These are phyloP conservation scores for Ceratocystiopsis brevicomis DNA, from an alignment of 2,329 filamentous ascomycete genomes.

Conservation along the genomic window DNA sequence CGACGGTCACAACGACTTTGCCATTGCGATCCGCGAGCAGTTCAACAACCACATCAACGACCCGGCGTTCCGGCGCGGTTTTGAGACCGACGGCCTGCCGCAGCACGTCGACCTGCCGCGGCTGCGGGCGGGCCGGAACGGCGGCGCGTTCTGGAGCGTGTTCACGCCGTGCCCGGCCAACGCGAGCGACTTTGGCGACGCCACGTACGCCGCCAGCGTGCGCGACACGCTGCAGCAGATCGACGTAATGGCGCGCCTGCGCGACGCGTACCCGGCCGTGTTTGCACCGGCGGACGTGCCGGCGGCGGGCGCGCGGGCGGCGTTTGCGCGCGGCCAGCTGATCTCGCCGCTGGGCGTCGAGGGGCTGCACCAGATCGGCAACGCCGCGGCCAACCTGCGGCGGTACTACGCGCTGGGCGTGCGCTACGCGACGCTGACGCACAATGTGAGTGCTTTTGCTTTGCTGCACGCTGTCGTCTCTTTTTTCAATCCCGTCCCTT, in stretches of 20 bases:
- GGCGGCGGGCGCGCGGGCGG: conserved; percentile 39
- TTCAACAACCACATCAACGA: conserved; percentile 66
- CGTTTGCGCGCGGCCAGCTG: conserved; percentile 40
- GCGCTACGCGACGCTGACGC: conserved; percentile 73
- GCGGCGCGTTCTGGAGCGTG: conserved; percentile 88
- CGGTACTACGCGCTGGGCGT: conserved; percentile 62
- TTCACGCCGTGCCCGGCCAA: conserved; percentile 60
- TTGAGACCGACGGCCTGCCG: conserved; percentile 48
- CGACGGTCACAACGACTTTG: conserved; percentile 74
- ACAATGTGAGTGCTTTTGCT: conserved; percentile 36
- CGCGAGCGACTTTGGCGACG: conserved; percentile 53
- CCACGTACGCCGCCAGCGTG: conserved; percentile 43
- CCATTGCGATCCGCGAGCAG: conserved; percentile 46
- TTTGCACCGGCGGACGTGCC: conserved; percentile 42
- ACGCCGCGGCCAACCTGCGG: conserved; percentile 57
- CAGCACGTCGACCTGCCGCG: conserved; percentile 66
- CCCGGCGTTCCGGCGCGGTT: conserved; percentile 50
- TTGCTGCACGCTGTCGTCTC: too few relatives aligned
- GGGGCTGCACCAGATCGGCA: conserved; percentile 85
- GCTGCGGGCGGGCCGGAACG: conserved; percentile 49
- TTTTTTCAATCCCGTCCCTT: too few relatives aligned
- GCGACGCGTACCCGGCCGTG: conserved; percentile 41
- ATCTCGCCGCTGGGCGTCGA: conserved; percentile 69
- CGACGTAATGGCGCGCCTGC: conserved; percentile 49
- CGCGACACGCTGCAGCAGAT: conserved; percentile 49